Evolutionary conservation across 176 grass and related monocot species (phyloP).

Genomic region (Hyparrhenia diplandra): DNA sequence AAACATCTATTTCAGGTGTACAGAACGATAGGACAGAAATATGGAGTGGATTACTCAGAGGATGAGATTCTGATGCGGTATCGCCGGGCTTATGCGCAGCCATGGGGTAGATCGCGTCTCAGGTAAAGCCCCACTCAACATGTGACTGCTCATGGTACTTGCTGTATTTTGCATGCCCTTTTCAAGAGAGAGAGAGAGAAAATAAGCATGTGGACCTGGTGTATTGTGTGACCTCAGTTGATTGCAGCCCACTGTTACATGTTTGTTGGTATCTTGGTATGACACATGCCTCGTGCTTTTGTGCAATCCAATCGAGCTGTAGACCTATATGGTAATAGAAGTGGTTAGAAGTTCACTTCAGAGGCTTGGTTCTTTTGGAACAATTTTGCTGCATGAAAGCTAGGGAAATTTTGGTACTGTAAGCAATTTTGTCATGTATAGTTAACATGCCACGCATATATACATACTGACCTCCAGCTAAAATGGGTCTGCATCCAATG

Average conservation of each 20-base stretch:
- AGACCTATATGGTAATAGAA: too few species aligned
- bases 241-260: neutral
- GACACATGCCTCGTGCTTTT: too few species aligned
- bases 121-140: slow-evolving; percentile 44
- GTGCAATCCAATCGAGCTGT: too few species aligned
- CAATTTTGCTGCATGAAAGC: neutral
- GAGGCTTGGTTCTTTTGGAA: neutral
- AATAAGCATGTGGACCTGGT: slow-evolving; percentile 11
- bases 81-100: slow-evolving; percentile 60
- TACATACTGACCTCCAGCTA: neutral
- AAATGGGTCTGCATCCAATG: neutral
- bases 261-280: neutral
- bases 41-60: slow-evolving; percentile 84
- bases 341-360: too few species aligned
- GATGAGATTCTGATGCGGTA: slow-evolving; percentile 84
- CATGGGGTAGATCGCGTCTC: slow-evolving; percentile 85
- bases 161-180: neutral
- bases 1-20: slow-evolving; percentile 59
- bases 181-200: neutral
- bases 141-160: neutral
- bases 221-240: slow-evolving; percentile 4
- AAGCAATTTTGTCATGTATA: neutral
- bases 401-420: neutral
- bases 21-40: slow-evolving; percentile 75
- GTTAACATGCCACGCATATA: neutral